These are phyloP conservation scores for Globisporangium carolinianum DNA, from an alignment of 352 stramenopile species.

Conservation along the genomic window DNA sequence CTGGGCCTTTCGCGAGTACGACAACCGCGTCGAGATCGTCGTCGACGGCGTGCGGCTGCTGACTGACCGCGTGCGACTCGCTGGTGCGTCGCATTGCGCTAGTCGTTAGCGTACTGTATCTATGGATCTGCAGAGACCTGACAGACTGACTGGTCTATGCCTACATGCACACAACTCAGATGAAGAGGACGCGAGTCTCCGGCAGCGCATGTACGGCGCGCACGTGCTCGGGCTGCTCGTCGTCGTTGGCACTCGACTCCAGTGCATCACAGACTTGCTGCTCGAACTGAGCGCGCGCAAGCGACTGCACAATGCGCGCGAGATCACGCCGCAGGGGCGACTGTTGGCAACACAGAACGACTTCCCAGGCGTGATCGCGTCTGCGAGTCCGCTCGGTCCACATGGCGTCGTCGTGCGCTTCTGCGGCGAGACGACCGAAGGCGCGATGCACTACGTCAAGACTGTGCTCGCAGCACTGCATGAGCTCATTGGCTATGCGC, in stretches of 20 bases:
- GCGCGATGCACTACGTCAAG: slow-evolving; percentile 51
- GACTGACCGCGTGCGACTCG: slow-evolving; percentile 59
- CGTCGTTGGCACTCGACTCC: slow-evolving; percentile 46
- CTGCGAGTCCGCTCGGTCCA: slow-evolving; percentile 55
- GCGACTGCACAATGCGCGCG: slow-evolving; percentile 51
- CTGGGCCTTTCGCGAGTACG: slow-evolving; percentile 77
- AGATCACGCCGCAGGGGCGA: slow-evolving; percentile 69
- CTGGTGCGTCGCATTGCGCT: slow-evolving; percentile 21
- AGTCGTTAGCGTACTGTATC: background rate
- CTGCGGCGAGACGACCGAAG: slow-evolving; percentile 54
- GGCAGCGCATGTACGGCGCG: slow-evolving; percentile 66
- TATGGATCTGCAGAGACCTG: background rate
- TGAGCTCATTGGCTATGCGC: slow-evolving; percentile 47
- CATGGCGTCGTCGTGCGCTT: slow-evolving; percentile 73
- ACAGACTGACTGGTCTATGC: background rate
- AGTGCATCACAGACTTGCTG: slow-evolving; percentile 42
- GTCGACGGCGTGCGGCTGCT: slow-evolving; percentile 43
- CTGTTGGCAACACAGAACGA: slow-evolving; percentile 30
- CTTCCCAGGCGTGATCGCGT: slow-evolving; percentile 51
- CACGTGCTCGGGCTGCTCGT: slow-evolving; percentile 72
- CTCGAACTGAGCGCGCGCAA: slow-evolving; percentile 69
- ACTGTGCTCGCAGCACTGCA: slow-evolving; percentile 49
- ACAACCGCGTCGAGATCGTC: slow-evolving; percentile 55
- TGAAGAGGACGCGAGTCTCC: slow-evolving; percentile 59
- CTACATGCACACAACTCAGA: slow-evolving; percentile 18